phyloP scores from a whole-genome alignment of 768 basidiomycete species.

The Cystobasidium onofrii region DNA sequence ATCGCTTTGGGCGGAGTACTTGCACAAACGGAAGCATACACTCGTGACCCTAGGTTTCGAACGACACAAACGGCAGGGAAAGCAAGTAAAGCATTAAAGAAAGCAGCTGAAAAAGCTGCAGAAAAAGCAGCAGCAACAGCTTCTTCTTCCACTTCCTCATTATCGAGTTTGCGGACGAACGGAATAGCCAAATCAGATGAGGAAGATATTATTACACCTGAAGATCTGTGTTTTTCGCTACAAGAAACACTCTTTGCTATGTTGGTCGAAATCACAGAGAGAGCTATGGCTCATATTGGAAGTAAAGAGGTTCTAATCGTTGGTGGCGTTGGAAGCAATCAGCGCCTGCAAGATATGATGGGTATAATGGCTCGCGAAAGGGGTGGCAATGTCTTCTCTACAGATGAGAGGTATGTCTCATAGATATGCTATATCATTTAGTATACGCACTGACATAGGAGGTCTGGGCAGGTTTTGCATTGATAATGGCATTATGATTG shows the following conservation, averaged over 20 bases:
- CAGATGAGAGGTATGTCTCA: slow-evolving; percentile 70
- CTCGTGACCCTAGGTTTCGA: slow-evolving; percentile 73
- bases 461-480: slow-evolving; percentile 77
- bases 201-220: slow-evolving; percentile 73
- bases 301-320: slow-evolving; percentile 94
- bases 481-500: slow-evolving; percentile 99
- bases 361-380: slow-evolving; percentile 88
- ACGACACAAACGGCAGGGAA: slow-evolving; percentile 38
- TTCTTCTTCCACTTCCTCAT: neutral
- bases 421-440: neutral
- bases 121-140: slow-evolving; percentile 2
- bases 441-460: too few species aligned
- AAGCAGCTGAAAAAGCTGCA: slow-evolving; percentile 35
- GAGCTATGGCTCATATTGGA: slow-evolving; percentile 97
- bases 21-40: slow-evolving; percentile 78
- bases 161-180: slow-evolving; percentile 1
- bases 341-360: slow-evolving; percentile 97
- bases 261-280: slow-evolving; percentile 97
- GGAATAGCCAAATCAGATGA: slow-evolving; percentile 39
- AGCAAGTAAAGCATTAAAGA: slow-evolving; percentile 18
- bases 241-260: slow-evolving; percentile 97
- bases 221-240: slow-evolving; percentile 92
- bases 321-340: slow-evolving; percentile 98
- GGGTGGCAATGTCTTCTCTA: slow-evolving; percentile 81
- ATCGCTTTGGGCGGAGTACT: slow-evolving; percentile 89